Percentiles rank a stretch among this genome's conserved stretches.
Evolutionary conservation across 1,284 basidiomycete genomes (phyloP).

Genomic region (Apiotrichum montevideense): DNA sequence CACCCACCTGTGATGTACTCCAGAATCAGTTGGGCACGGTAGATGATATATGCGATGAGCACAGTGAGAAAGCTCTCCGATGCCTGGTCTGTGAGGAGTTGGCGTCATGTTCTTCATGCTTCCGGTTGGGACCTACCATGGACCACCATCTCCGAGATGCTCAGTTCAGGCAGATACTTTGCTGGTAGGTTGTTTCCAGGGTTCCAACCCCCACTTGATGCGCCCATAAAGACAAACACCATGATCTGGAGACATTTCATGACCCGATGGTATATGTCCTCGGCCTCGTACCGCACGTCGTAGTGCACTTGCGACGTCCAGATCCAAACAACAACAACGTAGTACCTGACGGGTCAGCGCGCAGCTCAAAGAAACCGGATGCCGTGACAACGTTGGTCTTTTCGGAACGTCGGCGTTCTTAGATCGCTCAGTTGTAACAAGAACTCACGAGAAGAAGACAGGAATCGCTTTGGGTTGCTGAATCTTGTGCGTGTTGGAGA

Average conservation of each 20-base stretch:
- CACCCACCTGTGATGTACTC: conserved; percentile 16
- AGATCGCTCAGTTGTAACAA: no score
- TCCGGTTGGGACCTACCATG: neutral
- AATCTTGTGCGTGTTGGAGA: conserved; percentile 27
- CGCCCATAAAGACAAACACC: conserved; percentile 32
- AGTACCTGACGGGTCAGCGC: conserved; percentile 14
- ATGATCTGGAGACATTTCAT: conserved; percentile 27
- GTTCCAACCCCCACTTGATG: conserved; percentile 28
- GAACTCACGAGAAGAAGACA: conserved; percentile 22
- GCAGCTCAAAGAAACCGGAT: no score
- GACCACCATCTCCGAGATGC: neutral
- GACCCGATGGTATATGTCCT: conserved; percentile 30
- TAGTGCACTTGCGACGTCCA: conserved; percentile 34
- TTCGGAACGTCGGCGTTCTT: no score
- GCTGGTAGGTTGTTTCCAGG: neutral
- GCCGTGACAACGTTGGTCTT: no score
- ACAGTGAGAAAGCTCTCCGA: conserved; percentile 24
- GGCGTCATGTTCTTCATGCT: no score
- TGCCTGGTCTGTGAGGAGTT: neutral
- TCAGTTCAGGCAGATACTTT: neutral
- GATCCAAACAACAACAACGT: conserved; percentile 23
- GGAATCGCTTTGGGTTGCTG: conserved; percentile 18
- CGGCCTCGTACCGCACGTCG: conserved; percentile 28
- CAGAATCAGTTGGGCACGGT: conserved; percentile 16
- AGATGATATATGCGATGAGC: conserved; percentile 17